Percentiles rank a stretch among this genome's conserved stretches.
phyloP scores from a whole-genome alignment of 371 early-diverging fungal genomes.

The Mortierella sp. region DNA sequence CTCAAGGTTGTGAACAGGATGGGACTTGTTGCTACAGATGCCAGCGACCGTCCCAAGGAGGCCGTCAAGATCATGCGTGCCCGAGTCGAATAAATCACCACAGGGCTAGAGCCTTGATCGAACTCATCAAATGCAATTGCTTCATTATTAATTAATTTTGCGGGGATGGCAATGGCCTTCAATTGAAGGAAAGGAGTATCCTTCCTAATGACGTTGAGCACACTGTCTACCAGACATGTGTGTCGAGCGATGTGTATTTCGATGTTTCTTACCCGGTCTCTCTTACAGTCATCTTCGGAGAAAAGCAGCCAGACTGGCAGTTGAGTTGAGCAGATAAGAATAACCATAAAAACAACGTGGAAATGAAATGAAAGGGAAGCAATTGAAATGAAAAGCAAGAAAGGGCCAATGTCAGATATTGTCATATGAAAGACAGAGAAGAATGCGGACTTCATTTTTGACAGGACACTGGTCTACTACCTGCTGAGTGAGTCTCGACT shows the following conservation, averaged over 20 bases:
- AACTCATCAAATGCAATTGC: not conserved
- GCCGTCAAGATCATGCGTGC: constrained; percentile 60
- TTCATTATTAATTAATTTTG: not conserved
- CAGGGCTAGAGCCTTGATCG: not conserved
- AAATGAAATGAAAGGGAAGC: constrained; percentile 4
- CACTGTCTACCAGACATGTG: not conserved
- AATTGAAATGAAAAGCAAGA: not conserved
- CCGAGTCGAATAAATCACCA: constrained; percentile 37
- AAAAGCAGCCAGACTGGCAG: not conserved
- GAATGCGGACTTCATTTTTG: not conserved
- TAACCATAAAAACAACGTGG: constrained; percentile 7
- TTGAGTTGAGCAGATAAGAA: not conserved
- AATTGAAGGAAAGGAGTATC: not conserved
- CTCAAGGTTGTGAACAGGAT: constrained; percentile 79
- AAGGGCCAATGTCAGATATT: not conserved
- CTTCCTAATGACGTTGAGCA: not conserved
- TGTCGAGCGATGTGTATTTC: not conserved
- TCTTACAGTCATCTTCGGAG: not conserved
- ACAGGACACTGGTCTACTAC: not conserved
- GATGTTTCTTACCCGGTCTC: not conserved
- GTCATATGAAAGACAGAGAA: constrained; percentile 1
- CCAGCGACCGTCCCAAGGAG: constrained; percentile 63
- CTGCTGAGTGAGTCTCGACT: no score
- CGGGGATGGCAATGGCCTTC: not conserved
- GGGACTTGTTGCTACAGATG: constrained; percentile 78